Conservation (phyloP, 2,329 filamentous ascomycete genomes). For the Ophiosphaerella korrae region DNA sequence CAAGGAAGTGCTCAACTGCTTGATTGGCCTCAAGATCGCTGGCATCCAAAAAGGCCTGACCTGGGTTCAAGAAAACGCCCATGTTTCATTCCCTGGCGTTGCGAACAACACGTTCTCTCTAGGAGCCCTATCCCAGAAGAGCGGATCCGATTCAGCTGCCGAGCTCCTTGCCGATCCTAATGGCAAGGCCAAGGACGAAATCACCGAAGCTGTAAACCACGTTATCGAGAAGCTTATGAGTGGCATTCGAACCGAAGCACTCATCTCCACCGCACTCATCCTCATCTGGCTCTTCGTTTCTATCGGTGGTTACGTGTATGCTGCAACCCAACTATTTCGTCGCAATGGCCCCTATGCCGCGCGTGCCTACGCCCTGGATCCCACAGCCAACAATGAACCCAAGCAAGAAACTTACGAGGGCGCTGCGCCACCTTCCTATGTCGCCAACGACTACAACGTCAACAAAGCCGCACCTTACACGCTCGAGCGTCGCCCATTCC, state of each 20-base stretch:
- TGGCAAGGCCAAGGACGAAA: slow-evolving; percentile 76
- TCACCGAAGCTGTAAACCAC: slow-evolving; percentile 74
- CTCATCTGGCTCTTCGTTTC: slow-evolving; percentile 79
- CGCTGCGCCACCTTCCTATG: slow-evolving; percentile 49
- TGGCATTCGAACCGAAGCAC: slow-evolving; percentile 74
- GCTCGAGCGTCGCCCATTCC: slow-evolving; percentile 51
- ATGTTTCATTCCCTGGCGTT: slow-evolving; percentile 79
- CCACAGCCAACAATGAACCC: slow-evolving; percentile 24
- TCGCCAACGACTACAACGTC: slow-evolving; percentile 49
- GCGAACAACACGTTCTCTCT: slow-evolving; percentile 81
- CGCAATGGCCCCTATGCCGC: slow-evolving; percentile 67
- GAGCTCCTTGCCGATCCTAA: slow-evolving; percentile 80
- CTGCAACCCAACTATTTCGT: slow-evolving; percentile 64
- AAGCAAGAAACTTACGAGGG: slow-evolving; percentile 28
- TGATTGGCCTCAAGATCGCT: slow-evolving; percentile 86
- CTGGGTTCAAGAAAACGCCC: slow-evolving; percentile 87
- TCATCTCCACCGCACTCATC: slow-evolving; percentile 77
- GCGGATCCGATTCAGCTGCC: slow-evolving; percentile 59
- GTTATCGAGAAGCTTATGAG: slow-evolving; percentile 71
- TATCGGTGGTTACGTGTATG: slow-evolving; percentile 73
- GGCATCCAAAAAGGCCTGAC: slow-evolving; percentile 86
- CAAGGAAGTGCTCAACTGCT: slow-evolving; percentile 78
- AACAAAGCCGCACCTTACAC: slow-evolving; percentile 56
- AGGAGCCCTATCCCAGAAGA: slow-evolving; percentile 67
- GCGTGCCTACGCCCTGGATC: slow-evolving; percentile 42